Percentiles rank a stretch among this genome's conserved stretches.
Evolutionary conservation across 192 early-diverging fungal species (phyloP).

Genomic region (Spizellomyces punctatus): DNA sequence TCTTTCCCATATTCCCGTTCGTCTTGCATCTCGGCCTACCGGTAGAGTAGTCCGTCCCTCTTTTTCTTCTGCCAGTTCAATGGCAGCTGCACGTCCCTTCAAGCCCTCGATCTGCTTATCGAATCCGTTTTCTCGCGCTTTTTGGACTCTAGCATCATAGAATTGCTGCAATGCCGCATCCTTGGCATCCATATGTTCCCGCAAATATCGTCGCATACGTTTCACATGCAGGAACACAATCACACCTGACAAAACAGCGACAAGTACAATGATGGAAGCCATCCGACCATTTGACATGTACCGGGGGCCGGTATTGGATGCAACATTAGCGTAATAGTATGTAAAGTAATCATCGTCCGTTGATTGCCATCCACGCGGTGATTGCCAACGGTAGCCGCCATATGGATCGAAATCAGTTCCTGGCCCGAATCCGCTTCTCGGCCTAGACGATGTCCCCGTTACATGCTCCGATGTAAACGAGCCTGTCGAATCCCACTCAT

Average conservation of each 20-base stretch:
- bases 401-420: not conserved
- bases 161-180: conserved; percentile 4
- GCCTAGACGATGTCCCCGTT: not conserved
- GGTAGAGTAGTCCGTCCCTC: too few relatives aligned
- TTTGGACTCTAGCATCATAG: conserved; percentile 18
- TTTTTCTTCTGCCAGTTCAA: too few relatives aligned
- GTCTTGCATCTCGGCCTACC: too few relatives aligned
- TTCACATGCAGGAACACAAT: conserved; percentile 19
- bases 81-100: too few relatives aligned
- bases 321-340: not conserved
- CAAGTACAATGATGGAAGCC: conserved; percentile 20
- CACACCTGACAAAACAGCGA: conserved; percentile 14
- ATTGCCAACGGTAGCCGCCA: conserved; percentile 3
- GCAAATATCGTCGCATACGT: not conserved
- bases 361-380: not conserved
- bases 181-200: conserved; percentile 3
- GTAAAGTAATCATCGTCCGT: not conserved
- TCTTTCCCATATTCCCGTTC: too few relatives aligned
- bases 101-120: conserved; percentile 10
- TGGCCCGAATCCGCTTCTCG: not conserved
- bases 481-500: conserved; percentile 3
- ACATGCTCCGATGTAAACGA: not conserved
- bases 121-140: conserved; percentile 18
- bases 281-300: conserved; percentile 41
- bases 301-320: conserved; percentile 18